Base-by-base conservation (phyloP, 352 stramenopile genomes). In the Phytophthora chlamydospora region DNA sequence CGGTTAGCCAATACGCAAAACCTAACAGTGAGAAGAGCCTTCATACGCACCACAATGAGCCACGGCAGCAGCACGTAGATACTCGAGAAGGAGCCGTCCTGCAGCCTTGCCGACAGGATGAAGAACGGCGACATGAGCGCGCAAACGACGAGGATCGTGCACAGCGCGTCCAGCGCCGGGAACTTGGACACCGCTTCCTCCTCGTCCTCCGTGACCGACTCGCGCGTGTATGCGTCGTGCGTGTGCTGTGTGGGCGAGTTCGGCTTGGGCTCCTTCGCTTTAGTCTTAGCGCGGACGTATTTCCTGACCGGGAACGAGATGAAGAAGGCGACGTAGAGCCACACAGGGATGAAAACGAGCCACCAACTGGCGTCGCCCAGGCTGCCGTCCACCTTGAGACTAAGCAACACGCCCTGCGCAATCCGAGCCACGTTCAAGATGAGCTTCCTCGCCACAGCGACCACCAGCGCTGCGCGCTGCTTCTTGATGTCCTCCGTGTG, bases 31-130 rank as follows among this genome's bases (percentile, higher is more conserved):
- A 50, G 39, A 48, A 16, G 16, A 24, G 39, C 19, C 31, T 42
- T 11, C 14, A 11, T 35, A 83, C 82, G 42, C 64, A 91, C 85
- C 62, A 94, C 71, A 68, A 94, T 91, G 49, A 91, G 83, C 81
- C 81, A 93, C 42, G 85, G 85, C 29, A 94, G 61, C 24, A 94
- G 64, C 38, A 94, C 79, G 72, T 91, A 94, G 39, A 94, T 83
- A 49, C 74, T 78, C 33, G 85, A 94, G 62, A 94, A 94, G 5
- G 71, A 73, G 10, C 70, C 80, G 50, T 80, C 66, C 42, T 94
- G 65, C n/a, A 94, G 70, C 10, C 85, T 81, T 35, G 85, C 78
- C 5, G 83, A 78, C 45, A 94, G 68, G 64, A 94, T 90, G 51
- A 94, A 90, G 66, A 88, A 90, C 34, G 85, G 85, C 41, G 85